Conservation (phyloP, 2,329 filamentous ascomycete species). For the Pestalotiopsis sp. region DNA sequence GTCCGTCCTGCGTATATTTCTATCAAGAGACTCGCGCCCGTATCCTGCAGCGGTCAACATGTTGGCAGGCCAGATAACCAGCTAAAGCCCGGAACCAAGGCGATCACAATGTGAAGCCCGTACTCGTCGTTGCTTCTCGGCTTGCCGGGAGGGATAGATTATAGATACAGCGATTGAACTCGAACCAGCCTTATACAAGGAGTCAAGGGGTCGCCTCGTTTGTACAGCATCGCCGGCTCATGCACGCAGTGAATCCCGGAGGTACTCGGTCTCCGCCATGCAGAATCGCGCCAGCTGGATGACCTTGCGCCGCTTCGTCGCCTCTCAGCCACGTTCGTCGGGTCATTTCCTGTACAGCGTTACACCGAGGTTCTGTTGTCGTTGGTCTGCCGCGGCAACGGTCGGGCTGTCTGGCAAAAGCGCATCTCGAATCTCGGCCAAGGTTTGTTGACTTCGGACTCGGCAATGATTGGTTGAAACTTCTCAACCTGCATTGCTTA, state of each 20-base stretch:
- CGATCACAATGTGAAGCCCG: constrained; percentile 18
- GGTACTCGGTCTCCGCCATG: constrained; percentile 19
- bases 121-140: too few relatives aligned
- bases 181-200: constrained; percentile 39
- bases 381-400: constrained; percentile 15
- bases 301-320: constrained; percentile 14
- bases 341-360: constrained; percentile 16
- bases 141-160: constrained; percentile 25
- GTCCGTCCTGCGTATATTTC: constrained; percentile 39
- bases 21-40: constrained; percentile 35
- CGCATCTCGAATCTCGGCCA: constrained; percentile 15
- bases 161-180: constrained; percentile 41
- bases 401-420: constrained; percentile 13
- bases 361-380: constrained; percentile 13
- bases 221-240: constrained; percentile 14
- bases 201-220: constrained; percentile 39
- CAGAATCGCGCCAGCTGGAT: constrained; percentile 15
- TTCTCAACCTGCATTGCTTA: not conserved
- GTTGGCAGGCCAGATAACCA: constrained; percentile 33
- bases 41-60: constrained; percentile 38
- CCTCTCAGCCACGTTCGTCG: constrained; percentile 17
- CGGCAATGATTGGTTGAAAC: constrained; percentile 12
- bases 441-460: constrained; percentile 14
- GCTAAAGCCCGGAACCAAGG: constrained; percentile 39
- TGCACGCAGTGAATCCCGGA: constrained; percentile 28